phyloP scores from a whole-genome alignment of 2,329 filamentous ascomycete species.

The Aspergillus ustus region DNA sequence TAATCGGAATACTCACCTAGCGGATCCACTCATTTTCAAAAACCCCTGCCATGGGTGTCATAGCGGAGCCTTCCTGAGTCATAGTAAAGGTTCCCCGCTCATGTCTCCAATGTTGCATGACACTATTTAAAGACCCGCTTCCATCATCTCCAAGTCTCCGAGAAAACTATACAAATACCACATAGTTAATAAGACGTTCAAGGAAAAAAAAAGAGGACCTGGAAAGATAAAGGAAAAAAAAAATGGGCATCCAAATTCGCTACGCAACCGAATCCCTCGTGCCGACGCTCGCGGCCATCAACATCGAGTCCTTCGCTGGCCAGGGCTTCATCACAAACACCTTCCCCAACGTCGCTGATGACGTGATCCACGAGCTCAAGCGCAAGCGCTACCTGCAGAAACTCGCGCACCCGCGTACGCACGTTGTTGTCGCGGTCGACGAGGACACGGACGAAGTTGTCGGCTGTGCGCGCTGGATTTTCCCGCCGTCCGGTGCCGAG shows the following conservation, averaged over 20 bases:
- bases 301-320: slow-evolving; percentile 51
- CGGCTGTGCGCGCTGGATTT: slow-evolving; percentile 56
- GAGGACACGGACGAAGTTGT: slow-evolving; percentile 36
- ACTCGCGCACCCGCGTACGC: slow-evolving; percentile 44
- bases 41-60: no score
- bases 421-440: slow-evolving; percentile 49
- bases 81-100: not conserved
- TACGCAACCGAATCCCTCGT: slow-evolving; percentile 49
- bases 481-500: not conserved
- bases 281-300: slow-evolving; percentile 47
- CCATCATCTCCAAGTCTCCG: not conserved
- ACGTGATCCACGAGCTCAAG: slow-evolving; percentile 43
- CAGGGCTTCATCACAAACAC: slow-evolving; percentile 40
- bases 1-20: no score
- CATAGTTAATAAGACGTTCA: no score
- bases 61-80: no score
- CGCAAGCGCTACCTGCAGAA: slow-evolving; percentile 41
- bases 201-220: no score
- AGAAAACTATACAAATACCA: not conserved
- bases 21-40: no score
- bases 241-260: slow-evolving; percentile 35
- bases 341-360: slow-evolving; percentile 30
- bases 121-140: not conserved
- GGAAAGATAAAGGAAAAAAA: slow-evolving; percentile 4
- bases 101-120: no score